Conservation (phyloP, 129 eudicot genomes). For the Logfia minima region DNA sequence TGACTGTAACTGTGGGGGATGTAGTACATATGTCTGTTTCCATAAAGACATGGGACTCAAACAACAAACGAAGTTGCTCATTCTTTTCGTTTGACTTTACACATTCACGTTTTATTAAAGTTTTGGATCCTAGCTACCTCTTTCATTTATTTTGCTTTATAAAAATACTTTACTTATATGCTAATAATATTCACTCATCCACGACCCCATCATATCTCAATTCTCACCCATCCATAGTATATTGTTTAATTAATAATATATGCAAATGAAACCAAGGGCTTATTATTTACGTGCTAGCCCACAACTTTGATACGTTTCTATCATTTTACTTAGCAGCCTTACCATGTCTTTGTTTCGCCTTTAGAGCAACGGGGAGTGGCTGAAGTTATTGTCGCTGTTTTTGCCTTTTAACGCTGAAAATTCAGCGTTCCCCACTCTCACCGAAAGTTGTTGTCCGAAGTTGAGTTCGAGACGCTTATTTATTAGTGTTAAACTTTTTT, state of each 20-base stretch:
- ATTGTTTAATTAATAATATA: no score
- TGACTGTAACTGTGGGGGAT: background rate
- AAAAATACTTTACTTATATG: no score
- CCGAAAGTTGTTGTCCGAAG: no score
- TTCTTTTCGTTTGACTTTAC: conserved; percentile 7
- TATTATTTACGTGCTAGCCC: conserved; percentile 15
- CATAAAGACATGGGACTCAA: background rate
- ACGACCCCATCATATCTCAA: conserved; percentile 4
- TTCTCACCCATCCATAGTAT: background rate
- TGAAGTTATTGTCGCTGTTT: no score
- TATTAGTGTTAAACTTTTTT: no score
- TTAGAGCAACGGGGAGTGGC: no score
- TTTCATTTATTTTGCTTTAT: background rate
- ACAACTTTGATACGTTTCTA: conserved; percentile 19
- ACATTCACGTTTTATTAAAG: conserved; percentile 13
- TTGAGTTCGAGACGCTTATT: no score
- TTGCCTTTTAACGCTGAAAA: no score
- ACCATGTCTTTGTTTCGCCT: no score
- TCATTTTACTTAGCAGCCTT: background rate
- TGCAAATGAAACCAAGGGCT: background rate
- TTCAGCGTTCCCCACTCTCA: no score
- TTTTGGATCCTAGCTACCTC: conserved; percentile 8
- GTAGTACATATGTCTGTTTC: conserved; percentile 9
- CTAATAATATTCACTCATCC: no score
- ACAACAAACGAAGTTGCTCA: background rate